phyloP scores from a whole-genome alignment of 2,329 filamentous ascomycete species.

The Colletotrichum euphorbiae region DNA sequence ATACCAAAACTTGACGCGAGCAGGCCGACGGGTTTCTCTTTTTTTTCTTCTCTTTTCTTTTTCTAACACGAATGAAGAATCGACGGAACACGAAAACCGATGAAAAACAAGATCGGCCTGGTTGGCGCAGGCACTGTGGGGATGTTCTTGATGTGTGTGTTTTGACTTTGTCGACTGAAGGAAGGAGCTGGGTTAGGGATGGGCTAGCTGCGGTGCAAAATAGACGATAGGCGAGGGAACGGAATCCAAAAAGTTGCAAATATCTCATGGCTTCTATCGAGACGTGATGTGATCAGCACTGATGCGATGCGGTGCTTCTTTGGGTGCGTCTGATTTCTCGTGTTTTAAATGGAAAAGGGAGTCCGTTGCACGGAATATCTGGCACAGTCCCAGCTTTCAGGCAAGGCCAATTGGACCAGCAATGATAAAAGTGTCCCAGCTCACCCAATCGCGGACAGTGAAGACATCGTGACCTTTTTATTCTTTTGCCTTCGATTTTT shows the following conservation, averaged over 20 bases:
- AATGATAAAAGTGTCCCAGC: neutral
- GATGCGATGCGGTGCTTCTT: neutral
- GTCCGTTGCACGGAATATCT: too few species aligned
- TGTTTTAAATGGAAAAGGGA: too few species aligned
- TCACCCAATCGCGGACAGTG: too few species aligned
- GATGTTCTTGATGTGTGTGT: too few species aligned
- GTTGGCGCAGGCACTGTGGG: too few species aligned
- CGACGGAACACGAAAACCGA: neutral
- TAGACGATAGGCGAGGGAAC: slow-evolving; percentile 14
- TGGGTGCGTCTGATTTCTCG: too few species aligned
- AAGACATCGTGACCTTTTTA: neutral
- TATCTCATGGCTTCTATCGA: neutral
- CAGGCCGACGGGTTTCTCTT: neutral
- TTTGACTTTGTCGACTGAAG: neutral
- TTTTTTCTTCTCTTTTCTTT: neutral
- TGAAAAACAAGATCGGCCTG: too few species aligned
- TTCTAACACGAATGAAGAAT: neutral
- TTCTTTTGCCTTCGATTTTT: neutral
- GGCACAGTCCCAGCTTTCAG: too few species aligned
- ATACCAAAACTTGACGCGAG: slow-evolving; percentile 31
- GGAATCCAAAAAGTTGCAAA: slow-evolving; percentile 11
- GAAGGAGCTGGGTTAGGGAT: neutral
- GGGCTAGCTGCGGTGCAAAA: neutral
- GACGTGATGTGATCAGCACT: neutral
- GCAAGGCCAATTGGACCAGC: too few species aligned